Base-by-base conservation (phyloP, 2,329 filamentous ascomycete species). In the Ceratocystis harringtonii region DNA sequence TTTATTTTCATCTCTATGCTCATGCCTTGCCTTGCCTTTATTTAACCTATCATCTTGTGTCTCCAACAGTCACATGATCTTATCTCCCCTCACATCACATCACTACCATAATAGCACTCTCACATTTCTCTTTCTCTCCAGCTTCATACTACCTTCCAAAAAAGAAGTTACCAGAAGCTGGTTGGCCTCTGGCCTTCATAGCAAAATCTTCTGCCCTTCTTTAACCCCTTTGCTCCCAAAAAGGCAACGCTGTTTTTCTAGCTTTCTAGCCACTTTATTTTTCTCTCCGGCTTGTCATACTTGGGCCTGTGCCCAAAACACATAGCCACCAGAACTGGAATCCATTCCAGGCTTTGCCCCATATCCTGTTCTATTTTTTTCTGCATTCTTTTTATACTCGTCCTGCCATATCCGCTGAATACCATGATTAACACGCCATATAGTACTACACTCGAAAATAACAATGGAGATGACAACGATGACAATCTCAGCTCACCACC, bases 401-500 rank as follows among this genome's bases (percentile, higher is more conserved):
- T 52, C 25, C 3, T 17, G n/a, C 19, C 6, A 61, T 45, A 52
- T 32, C 57, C 36, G 52, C 69, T 65, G 69, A 44, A 8, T 8
- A 68, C 32, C 65, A 67, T 17, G 63, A 68, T n/a, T 62, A 68
- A 68, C 52, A 66, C 68, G 12, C 25, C 28, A 66, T 69, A 41
- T 70, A 69, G 19, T 19, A 25, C 28, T 7, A 48, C 25, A 72
- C 74, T 25, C 15, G 55, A 58, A 58, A 19, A 58, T 22, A 72
- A 75, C 17, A 70, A 74, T 6, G 72, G 72, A 8, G 70, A 70
- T 4, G 71, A 72, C 36, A 73, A 74, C 19, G 72, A 73, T 12
- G 71, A 70, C 57, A 75, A 76, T 8, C 70, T 79, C 15, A 77
- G 74, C 28, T 75, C 77, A 1, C 76, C 76, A 4, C 75, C 76